Conservation (phyloP, 163 green algal species). For the Scenedesmus sp. region DNA sequence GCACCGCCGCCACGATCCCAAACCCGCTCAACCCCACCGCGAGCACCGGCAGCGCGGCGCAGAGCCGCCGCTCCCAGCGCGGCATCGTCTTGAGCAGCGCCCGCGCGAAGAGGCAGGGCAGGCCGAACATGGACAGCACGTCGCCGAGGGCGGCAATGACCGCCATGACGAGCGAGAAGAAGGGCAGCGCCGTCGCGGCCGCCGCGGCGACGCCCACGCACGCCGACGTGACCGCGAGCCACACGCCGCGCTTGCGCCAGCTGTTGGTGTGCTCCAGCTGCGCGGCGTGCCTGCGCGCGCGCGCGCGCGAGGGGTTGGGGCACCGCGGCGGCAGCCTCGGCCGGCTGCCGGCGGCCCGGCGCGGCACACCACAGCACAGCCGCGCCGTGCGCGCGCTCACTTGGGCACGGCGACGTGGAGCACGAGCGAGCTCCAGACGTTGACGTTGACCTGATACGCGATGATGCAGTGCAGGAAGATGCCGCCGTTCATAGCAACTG, state of each 20-base stretch:
- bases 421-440: conserved; percentile 14
- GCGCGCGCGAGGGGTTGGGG: too few species aligned
- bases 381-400: background rate
- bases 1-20: background rate
- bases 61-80: background rate
- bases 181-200: conserved; percentile 13
- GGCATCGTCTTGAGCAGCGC: conserved; percentile 30
- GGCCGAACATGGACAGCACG: conserved; percentile 43
- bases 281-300: conserved; percentile 13
- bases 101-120: conserved; percentile 43
- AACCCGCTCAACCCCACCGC: background rate
- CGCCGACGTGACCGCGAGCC: conserved; percentile 1
- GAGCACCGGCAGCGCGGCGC: conserved; percentile 16
- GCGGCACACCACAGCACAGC: too few species aligned
- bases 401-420: conserved; percentile 23
- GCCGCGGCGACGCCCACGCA: conserved; percentile 13
- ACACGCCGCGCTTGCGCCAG: conserved; percentile 17
- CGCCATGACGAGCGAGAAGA: conserved; percentile 46
- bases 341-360: too few species aligned
- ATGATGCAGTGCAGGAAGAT: conserved; percentile 61
- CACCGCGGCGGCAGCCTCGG: too few species aligned
- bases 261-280: background rate
- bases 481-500: conserved; percentile 46
- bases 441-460: conserved; percentile 53
- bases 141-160: conserved; percentile 40